Evolutionary conservation across 257 asterid genomes (phyloP).

Genomic region (Orobanche coerulescens): DNA sequence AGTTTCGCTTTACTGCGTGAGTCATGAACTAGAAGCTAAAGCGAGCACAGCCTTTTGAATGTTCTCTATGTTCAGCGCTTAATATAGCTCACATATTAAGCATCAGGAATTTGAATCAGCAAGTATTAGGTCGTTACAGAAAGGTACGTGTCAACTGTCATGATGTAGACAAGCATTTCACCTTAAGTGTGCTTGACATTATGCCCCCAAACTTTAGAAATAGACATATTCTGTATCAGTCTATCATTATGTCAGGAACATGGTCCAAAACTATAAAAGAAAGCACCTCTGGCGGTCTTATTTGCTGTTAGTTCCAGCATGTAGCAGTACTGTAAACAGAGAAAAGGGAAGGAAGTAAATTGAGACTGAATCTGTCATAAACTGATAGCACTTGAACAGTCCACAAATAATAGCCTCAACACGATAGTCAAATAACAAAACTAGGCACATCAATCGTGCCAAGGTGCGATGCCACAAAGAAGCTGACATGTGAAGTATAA

Average conservation of each 20-base stretch:
- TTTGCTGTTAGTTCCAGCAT: constrained; percentile 57
- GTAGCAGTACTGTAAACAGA: constrained; percentile 51
- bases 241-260: background rate
- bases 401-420: background rate
- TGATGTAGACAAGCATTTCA: constrained; percentile 15
- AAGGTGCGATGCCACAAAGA: constrained; percentile 3
- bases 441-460: background rate
- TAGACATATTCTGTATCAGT: background rate
- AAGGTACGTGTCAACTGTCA: background rate
- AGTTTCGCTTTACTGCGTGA: background rate
- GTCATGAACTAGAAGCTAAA: background rate
- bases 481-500: background rate
- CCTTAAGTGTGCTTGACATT: background rate
- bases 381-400: background rate
- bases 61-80: background rate
- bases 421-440: background rate
- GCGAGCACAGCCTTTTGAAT: background rate
- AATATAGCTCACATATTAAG: too few species aligned
- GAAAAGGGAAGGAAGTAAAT: constrained; percentile 20
- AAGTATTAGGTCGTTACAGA: background rate
- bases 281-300: constrained; percentile 68
- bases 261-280: constrained; percentile 4
- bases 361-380: constrained; percentile 11
- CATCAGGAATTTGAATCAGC: background rate
- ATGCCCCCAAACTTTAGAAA: background rate